Evolutionary conservation across 169 alveolate species (phyloP), one percentile per base, ranked within the genome.

Genomic region (Plasmodium gaboni): DNA sequence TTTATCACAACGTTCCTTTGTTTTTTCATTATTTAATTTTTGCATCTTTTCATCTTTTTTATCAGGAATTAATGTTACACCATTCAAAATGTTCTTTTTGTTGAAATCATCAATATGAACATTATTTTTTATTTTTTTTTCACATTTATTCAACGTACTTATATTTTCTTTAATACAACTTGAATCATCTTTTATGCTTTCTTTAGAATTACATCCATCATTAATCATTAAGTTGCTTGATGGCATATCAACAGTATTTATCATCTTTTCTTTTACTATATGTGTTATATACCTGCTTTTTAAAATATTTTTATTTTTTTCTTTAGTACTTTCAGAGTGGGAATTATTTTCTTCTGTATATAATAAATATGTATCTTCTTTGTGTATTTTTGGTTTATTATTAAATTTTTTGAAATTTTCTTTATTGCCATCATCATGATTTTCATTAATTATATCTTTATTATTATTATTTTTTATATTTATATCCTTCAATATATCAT

Each of bases 91-190:
- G 28, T 64, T 73, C n/a, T 65, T 73, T 28, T 73, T 72, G 15
- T 51, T 22, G 64, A 55, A 55, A 59, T 73, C 88, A 73, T 73
- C 50, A 60, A 73, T 73, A 73, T 73, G 32, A 59, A 73, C 88
- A 28, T 73, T 73, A 59, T 73, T 73, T 59, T 44, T 44, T 73
- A 63, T 73, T 65, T 59, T 60, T 26, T 50, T 73, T 59, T 60
- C 61, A 60, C 44, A 73, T 22, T 59, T 59, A 73, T 64, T 24
- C 42, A 32, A 26, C 24, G 38, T 13, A 22, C 22, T 73, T 60
- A 73, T 59, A 60, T 59, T 57, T 26, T 51, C 64, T 59, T 17
- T 48, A 59, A 73, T 42, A 50, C 38, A 65, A 59, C 51, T 22
- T 42, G 46, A 12, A 19, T 48, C 61, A 73, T 26, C 61, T 42